Percentiles rank a stretch among this genome's conserved stretches.
These are phyloP conservation scores for Pythium periplocum DNA, from an alignment of 352 stramenopile species.

Conservation along the genomic window DNA sequence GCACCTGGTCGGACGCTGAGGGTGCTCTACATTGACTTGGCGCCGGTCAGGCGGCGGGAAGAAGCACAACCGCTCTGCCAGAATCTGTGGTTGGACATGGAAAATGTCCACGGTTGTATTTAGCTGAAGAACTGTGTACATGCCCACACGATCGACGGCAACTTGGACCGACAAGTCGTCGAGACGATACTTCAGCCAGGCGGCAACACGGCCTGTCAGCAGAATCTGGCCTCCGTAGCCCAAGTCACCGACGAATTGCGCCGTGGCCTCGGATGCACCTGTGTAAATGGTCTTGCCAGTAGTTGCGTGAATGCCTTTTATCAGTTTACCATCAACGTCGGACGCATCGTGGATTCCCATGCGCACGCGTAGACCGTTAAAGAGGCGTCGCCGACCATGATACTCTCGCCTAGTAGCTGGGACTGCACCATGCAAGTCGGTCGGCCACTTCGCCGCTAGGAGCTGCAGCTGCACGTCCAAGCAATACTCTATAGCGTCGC, in stretches of 20 bases:
- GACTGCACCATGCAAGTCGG: constrained; percentile 41
- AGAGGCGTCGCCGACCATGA: constrained; percentile 1
- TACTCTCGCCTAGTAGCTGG: constrained; percentile 36
- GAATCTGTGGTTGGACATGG: constrained; percentile 27
- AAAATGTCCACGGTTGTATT: constrained; percentile 35
- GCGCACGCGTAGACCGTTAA: constrained; percentile 24
- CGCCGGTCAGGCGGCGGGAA: no score
- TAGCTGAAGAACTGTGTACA: constrained; percentile 34
- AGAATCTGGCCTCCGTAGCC: constrained; percentile 26
- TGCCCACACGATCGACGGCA: constrained; percentile 23
- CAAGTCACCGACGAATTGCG: constrained; percentile 18
- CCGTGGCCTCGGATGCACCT: constrained; percentile 19
- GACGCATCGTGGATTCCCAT: constrained; percentile 25
- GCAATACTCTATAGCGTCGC: constrained; percentile 55
- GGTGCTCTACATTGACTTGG: no score
- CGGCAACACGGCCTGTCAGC: constrained; percentile 19
- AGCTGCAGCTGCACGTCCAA: constrained; percentile 52
- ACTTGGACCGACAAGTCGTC: constrained; percentile 16
- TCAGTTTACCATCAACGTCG: constrained; percentile 5
- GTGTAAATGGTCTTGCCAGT: constrained; percentile 19
- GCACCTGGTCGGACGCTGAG: no score
- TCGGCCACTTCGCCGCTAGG: constrained; percentile 52
- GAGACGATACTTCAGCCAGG: constrained; percentile 17
- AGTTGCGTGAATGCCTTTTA: constrained; percentile 17
- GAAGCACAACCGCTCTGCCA: not conserved